A percentile compares a stretch with the other conserved stretches of the same genome.
These are phyloP conservation scores for Chlorella vulgaris DNA, from an alignment of 139 green algal genomes.

Conservation along the genomic window DNA sequence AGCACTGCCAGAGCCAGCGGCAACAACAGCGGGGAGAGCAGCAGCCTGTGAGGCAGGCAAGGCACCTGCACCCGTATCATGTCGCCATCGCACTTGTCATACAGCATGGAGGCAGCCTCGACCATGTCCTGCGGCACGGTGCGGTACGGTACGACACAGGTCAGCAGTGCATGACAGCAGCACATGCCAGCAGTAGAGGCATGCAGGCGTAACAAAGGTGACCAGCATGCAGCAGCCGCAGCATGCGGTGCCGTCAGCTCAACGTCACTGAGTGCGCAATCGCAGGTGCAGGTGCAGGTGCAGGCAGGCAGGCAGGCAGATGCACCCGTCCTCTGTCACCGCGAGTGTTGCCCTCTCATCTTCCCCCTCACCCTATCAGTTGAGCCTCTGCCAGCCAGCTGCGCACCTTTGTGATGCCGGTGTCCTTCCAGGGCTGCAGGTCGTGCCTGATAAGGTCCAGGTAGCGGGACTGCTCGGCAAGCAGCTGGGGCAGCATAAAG, in stretches of 20 bases:
- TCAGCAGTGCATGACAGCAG: background rate
- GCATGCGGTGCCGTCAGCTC: too few relatives aligned
- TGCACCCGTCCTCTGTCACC: too few relatives aligned
- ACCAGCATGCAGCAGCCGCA: too few relatives aligned
- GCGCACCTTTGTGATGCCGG: constrained; percentile 32
- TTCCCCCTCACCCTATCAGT: too few relatives aligned
- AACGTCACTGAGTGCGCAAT: too few relatives aligned
- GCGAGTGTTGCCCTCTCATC: too few relatives aligned
- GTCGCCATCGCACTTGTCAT: constrained; percentile 50
- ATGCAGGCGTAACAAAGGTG: too few relatives aligned
- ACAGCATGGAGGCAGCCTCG: constrained; percentile 24
- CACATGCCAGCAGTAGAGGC: background rate
- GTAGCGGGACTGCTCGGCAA: constrained; percentile 19
- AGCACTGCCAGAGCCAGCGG: too few relatives aligned
- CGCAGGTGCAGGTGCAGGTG: too few relatives aligned
- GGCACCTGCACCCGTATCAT: constrained; percentile 44
- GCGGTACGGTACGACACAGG: background rate
- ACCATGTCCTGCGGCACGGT: constrained; percentile 27
- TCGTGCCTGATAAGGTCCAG: constrained; percentile 35
- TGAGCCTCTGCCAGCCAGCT: too few relatives aligned
- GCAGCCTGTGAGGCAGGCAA: background rate
- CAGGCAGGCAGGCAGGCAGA: too few relatives aligned
- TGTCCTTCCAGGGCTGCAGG: constrained; percentile 30
- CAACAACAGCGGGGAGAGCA: too few relatives aligned
- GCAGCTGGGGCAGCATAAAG: constrained; percentile 9